Evolutionary conservation across 805 yeast genomes (phyloP), one percentile per base, ranked within the genome.

Genomic region (Cyberlindnera petersonii): DNA sequence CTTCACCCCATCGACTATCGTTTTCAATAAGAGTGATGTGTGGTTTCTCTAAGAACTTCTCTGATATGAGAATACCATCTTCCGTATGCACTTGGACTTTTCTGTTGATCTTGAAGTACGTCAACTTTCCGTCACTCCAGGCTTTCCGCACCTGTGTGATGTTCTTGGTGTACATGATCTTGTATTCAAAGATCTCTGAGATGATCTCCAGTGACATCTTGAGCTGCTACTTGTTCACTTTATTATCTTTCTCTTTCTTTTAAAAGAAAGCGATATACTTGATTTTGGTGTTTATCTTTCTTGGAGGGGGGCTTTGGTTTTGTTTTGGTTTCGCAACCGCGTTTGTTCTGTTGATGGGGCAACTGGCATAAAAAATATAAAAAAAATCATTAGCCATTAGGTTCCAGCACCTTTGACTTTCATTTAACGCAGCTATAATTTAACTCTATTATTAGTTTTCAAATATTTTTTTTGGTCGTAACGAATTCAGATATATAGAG

Each of bases 81-180:
- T 43, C 46, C 4, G 39, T 45, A 21, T 39, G 42, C 3, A 56
- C 40, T 29, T 47, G 50, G 4, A 46, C 37, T 43, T 53, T 53
- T 26, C 43, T 40, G 36, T 56, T 56, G 42, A 48, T 35, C 29
- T 38, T 47, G 42, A 35, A 53, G 42, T 35, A 48, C 19, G 41
- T 44, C 9, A 52, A 39, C 31, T 26, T 41, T 8, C 60, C 60
- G 21, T 56, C 60, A 14, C 36, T 30, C 58, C 59, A 56, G 14
- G 38, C 28, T 43, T 53, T 53, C 14, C 44, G 26, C 44, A 48
- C 49, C 36, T 56, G 55, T 0, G 35, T 26, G 16, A 52, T 18
- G 24, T 54, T 45, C 18, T 35, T n/a, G 1, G 60, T 48, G 42
- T 39, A 56, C 20, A 53, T 40, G 5, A 44, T 39, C 17, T 31